Base-by-base conservation (phyloP, 345 rosid genomes). In the Durio zibethinus region DNA sequence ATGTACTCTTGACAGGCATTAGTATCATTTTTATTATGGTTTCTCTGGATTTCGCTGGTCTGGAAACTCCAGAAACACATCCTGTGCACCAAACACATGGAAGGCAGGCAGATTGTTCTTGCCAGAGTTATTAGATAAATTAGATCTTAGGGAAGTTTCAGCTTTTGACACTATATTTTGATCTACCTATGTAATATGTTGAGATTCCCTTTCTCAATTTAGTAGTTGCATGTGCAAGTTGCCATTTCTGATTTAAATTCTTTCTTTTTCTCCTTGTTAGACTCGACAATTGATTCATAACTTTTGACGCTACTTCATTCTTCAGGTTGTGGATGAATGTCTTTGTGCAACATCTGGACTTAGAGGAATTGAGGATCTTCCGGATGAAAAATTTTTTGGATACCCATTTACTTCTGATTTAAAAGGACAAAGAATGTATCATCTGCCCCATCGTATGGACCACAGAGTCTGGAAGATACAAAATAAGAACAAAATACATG, bases 301-400 rank as follows among this genome's bases (percentile, higher is more conserved):
- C 75, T 72, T 35, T 7, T 33, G 40, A 52, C 53, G 62, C 18
- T 31, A 4, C 73, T 23, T 61, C 35, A 8, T 79, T 60, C 70
- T 79, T 79, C 87, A 95, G 98, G 98, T 92, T 72, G 85, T 93
- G 85, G 99, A 95, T 86, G 96, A 88, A 77, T 88, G 89, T 80
- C 96, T 95, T 80, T 92, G 98, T 74, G 98, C 94, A 63, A 80
- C 90, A 82, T 92, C 91, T 90, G 99, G 98, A 84, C 93, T 88
- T 82, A 92, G 85, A 84, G 99, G 98, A 87, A 95, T 91, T 27
- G 99, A 92, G 85, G 96, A 90, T 82, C 90, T 80, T 82, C 81
- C 83, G 23, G 93, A 84, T 80, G 96, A 90, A 79, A 89, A 87
- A 75, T 78, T n/a, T 88, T 40, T 81, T 84, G 77, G 97, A 92